Base-by-base conservation (phyloP, 2,329 filamentous ascomycete genomes). In the Daldinia sp. region DNA sequence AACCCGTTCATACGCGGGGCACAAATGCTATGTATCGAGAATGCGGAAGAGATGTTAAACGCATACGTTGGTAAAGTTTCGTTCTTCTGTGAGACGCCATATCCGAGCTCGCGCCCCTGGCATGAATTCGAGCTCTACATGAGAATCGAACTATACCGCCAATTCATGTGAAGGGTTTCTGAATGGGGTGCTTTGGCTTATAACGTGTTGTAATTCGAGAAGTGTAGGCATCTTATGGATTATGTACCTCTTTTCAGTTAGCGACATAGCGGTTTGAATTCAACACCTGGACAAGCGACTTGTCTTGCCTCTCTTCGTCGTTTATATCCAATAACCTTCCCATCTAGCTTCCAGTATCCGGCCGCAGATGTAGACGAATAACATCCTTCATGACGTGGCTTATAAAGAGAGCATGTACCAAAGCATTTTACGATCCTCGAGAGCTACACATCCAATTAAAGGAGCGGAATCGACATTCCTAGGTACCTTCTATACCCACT, bases 1-100 rank as follows among this genome's bases (percentile, higher is more conserved):
- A 65, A 65, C 6, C 55, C 62, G 7, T 59, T 65, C 55, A 41
- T 65, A 28, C 30, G 55, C 15, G 62, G 62, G 9, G 3, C 37
- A 23, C 18, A 65, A 20, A 64, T 54, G 26, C 15, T 65, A 15
- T n/a, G 55, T 20, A 18, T 7, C 9, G 62, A 65, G 48, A 65
- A 60, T 23, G 6, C 7, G 1, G 39, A 7, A 6, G 46, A 46
- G 15, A 46, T 20, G 18, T 18, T 39, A 12, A 26, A 53, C 26
- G 41, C 50, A 20, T 57, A 18, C 12, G 18, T 66, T 35, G 3
- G 23, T 15, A 37, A n/a, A 10, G 28, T 58, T 12, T 46, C 10
- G 55, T 58, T 58, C n/a, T 6, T 58, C 18, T 37, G 35, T 9
- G 41, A 28, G 1, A 3, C 23, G 23, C 15, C 23, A 44, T 6